Percentiles rank a stretch among this genome's conserved stretches.
Conservation (phyloP, 495 filamentous ascomycete genomes). For the Pyronema omphalodes region DNA sequence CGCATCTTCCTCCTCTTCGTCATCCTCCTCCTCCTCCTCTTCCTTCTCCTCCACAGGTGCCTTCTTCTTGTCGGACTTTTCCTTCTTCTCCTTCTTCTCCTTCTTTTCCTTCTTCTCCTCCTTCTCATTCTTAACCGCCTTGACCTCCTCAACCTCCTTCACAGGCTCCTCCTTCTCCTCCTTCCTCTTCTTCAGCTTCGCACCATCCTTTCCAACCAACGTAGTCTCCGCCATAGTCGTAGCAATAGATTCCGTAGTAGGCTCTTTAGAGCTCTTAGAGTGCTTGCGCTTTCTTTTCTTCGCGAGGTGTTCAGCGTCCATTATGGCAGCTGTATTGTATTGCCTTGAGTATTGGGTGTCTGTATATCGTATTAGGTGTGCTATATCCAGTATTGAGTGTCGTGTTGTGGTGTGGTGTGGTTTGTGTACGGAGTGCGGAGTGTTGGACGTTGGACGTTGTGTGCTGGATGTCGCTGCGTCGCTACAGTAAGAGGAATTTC, state of each 20-base stretch:
- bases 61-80: not conserved
- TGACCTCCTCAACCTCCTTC: not conserved
- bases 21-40: slow-evolving; percentile 5
- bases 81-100: not conserved
- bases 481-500: no score
- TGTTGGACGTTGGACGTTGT: no score
- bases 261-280: not conserved
- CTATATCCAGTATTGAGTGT: no score
- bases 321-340: not conserved
- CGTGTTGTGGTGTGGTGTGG: no score
- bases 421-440: no score
- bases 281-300: slow-evolving; percentile 6
- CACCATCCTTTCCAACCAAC: not conserved
- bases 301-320: slow-evolving; percentile 4
- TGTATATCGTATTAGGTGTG: no score
- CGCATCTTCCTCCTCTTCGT: slow-evolving; percentile 14
- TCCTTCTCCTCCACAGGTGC: not conserved
- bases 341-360: no score
- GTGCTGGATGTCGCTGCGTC: no score
- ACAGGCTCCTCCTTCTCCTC: slow-evolving; percentile 1
- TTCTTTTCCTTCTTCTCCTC: slow-evolving; percentile 2
- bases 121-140: not conserved
- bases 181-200: slow-evolving; percentile 4
- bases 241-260: not conserved
- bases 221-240: not conserved